These are phyloP conservation scores for Decorospora gaudefroyi DNA, from an alignment of 2,329 filamentous ascomycete species.

Conservation along the genomic window DNA sequence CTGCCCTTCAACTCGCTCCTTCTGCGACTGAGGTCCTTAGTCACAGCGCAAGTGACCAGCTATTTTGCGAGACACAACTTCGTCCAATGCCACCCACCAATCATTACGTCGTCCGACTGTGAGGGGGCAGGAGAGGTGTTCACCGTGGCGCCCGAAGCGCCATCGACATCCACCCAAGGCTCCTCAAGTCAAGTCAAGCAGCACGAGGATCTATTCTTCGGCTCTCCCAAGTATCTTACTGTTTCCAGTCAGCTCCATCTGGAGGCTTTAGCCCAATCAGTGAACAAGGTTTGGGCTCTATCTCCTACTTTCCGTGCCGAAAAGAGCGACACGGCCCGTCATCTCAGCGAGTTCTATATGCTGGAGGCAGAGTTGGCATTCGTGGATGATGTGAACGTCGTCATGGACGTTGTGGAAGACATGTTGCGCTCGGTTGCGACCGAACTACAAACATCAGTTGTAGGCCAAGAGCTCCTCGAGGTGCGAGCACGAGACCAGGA, in stretches of 20 bases:
- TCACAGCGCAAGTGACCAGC: slow-evolving; percentile 70
- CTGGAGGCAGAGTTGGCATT: slow-evolving; percentile 90
- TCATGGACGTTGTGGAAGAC: slow-evolving; percentile 81
- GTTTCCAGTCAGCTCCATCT: slow-evolving; percentile 94
- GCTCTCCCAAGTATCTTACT: slow-evolving; percentile 86
- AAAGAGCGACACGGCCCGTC: slow-evolving; percentile 83
- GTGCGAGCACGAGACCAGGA: slow-evolving; percentile 49
- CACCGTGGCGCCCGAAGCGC: slow-evolving; percentile 57
- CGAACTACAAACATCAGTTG: slow-evolving; percentile 55
- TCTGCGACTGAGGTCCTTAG: slow-evolving; percentile 79
- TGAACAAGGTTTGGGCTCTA: slow-evolving; percentile 90
- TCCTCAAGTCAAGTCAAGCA: slow-evolving; percentile 32
- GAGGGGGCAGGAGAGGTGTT: slow-evolving; percentile 97
- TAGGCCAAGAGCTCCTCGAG: slow-evolving; percentile 61
- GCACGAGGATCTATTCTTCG: slow-evolving; percentile 68
- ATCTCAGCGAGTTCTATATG: slow-evolving; percentile 99
- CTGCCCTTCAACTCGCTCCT: slow-evolving; percentile 80
- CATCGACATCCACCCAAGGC: slow-evolving; percentile 21
- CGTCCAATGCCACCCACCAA: slow-evolving; percentile 85
- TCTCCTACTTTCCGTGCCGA: slow-evolving; percentile 91
- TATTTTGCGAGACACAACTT: slow-evolving; percentile 76
- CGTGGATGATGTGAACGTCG: slow-evolving; percentile 66
- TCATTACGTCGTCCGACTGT: slow-evolving; percentile 96
- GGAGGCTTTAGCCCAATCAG: slow-evolving; percentile 84
- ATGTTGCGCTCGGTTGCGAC: slow-evolving; percentile 67